Evolutionary conservation across 2,329 filamentous ascomycete species (phyloP).

Genomic region (Pyricularia grisea): DNA sequence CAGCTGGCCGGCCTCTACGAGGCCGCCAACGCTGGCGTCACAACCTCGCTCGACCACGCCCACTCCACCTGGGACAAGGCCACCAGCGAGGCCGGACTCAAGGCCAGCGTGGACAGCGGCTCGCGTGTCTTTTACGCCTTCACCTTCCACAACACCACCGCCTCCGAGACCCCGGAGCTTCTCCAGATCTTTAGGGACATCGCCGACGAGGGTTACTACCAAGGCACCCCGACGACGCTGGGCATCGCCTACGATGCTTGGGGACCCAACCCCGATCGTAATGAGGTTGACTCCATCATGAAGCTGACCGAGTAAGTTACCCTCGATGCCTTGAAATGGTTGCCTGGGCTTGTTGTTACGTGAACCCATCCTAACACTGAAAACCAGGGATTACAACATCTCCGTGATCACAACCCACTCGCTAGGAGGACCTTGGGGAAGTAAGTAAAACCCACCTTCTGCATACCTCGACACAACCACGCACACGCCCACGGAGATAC

Average conservation of each 20-base stretch:
- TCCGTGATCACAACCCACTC: slow-evolving; percentile 36
- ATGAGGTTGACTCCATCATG: slow-evolving; percentile 21
- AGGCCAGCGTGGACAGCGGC: slow-evolving; percentile 36
- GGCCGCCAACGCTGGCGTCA: slow-evolving; percentile 41
- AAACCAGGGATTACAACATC: slow-evolving; percentile 23
- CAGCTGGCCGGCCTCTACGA: slow-evolving; percentile 39
- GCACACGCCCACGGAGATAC: neutral
- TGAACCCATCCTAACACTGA: neutral
- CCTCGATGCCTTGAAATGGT: neutral
- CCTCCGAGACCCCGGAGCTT: slow-evolving; percentile 25
- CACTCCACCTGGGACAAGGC: slow-evolving; percentile 36
- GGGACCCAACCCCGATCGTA: slow-evolving; percentile 13
- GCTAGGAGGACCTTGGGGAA: slow-evolving; percentile 27
- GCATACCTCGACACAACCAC: slow-evolving; percentile 7
- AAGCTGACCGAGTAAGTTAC: slow-evolving; percentile 20
- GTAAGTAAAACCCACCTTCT: slow-evolving; percentile 13
- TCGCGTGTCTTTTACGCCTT: slow-evolving; percentile 37
- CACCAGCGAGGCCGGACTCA: slow-evolving; percentile 31
- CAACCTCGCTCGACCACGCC: slow-evolving; percentile 42
- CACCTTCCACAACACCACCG: slow-evolving; percentile 25
- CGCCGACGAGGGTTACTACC: slow-evolving; percentile 15
- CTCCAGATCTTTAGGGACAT: slow-evolving; percentile 28
- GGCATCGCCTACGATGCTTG: slow-evolving; percentile 31
- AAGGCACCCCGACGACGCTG: slow-evolving; percentile 22
- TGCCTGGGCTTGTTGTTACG: too few relatives aligned